phyloP scores from a whole-genome alignment of 2,329 filamentous ascomycete genomes.

The Paraconiothyrium sp. region DNA sequence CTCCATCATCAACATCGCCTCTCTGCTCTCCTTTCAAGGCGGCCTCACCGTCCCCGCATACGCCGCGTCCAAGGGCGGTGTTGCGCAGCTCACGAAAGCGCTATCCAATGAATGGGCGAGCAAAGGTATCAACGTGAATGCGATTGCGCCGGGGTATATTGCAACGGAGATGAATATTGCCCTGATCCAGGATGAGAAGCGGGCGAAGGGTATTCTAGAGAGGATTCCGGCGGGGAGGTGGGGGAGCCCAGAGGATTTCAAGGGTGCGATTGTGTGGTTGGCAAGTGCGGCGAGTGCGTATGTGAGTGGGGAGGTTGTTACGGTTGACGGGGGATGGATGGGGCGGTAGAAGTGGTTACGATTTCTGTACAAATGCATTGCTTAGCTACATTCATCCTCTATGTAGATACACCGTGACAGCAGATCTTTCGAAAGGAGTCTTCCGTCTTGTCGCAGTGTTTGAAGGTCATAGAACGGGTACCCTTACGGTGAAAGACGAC shows the following conservation, averaged over 20 bases:
- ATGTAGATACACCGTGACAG: neutral
- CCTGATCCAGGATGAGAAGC: slow-evolving; percentile 74
- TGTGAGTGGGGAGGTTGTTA: slow-evolving; percentile 81
- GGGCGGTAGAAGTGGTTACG: slow-evolving; percentile 65
- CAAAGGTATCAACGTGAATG: slow-evolving; percentile 85
- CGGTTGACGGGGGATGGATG: slow-evolving; percentile 95
- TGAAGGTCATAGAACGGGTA: too few species aligned
- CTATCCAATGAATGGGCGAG: slow-evolving; percentile 86
- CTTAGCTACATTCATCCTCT: neutral
- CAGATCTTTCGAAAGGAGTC: too few species aligned
- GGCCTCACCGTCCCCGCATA: slow-evolving; percentile 90
- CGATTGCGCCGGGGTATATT: slow-evolving; percentile 89
- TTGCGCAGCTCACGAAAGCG: slow-evolving; percentile 85
- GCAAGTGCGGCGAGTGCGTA: slow-evolving; percentile 81
- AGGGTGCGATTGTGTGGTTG: slow-evolving; percentile 80
- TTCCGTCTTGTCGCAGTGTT: too few species aligned
- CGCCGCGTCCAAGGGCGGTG: slow-evolving; percentile 83
- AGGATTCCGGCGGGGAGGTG: slow-evolving; percentile 86
- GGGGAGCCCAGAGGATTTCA: slow-evolving; percentile 87
- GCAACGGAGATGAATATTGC: slow-evolving; percentile 95
- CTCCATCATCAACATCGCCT: slow-evolving; percentile 85
- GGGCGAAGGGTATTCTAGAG: slow-evolving; percentile 77
- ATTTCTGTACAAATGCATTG: slow-evolving; percentile 5
- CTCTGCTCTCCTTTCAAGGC: slow-evolving; percentile 83
- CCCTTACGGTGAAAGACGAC: too few species aligned